A percentile compares a stretch with the other conserved stretches of the same genome.
Conservation (phyloP, 1,284 basidiomycete species). For the Puccinia brachypodii region DNA sequence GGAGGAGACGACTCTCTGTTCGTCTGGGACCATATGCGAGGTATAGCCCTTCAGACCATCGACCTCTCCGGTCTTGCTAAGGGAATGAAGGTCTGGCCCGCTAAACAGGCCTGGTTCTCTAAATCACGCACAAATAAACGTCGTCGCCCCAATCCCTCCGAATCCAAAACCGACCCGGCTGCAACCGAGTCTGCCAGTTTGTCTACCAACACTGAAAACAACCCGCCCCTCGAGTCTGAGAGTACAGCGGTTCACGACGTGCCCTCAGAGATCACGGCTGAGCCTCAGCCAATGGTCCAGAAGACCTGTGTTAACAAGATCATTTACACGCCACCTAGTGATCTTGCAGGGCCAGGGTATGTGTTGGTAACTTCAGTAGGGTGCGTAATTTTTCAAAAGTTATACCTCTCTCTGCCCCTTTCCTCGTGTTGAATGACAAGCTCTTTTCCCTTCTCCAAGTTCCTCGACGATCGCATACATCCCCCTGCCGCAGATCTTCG, state of each 20-base stretch:
- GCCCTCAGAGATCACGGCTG: background rate
- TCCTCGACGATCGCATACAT: constrained; percentile 39
- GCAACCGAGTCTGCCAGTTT: background rate
- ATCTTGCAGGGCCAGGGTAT: background rate
- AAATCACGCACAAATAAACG: constrained; percentile 34
- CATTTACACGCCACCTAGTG: constrained; percentile 10
- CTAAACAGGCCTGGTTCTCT: constrained; percentile 42
- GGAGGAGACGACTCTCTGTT: constrained; percentile 35
- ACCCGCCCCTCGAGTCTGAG: background rate
- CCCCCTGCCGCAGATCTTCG: constrained; percentile 12
- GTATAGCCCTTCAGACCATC: constrained; percentile 10
- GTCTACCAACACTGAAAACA: background rate
- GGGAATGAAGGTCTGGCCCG: constrained; percentile 36
- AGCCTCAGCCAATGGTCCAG: background rate
- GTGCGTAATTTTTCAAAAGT: background rate
- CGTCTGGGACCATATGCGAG: constrained; percentile 24
- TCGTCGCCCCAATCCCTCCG: background rate
- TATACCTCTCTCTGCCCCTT: background rate
- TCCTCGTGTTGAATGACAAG: background rate
- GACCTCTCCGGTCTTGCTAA: background rate
- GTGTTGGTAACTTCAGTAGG: constrained; percentile 43
- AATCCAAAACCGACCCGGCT: background rate
- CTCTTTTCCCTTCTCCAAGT: background rate
- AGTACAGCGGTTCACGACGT: background rate
- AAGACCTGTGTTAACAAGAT: constrained; percentile 41